Evolutionary conservation across 2,329 filamentous ascomycete species (phyloP), one percentile per base, ranked within the genome.

Genomic region (Stagonosporopsis rhizophila): DNA sequence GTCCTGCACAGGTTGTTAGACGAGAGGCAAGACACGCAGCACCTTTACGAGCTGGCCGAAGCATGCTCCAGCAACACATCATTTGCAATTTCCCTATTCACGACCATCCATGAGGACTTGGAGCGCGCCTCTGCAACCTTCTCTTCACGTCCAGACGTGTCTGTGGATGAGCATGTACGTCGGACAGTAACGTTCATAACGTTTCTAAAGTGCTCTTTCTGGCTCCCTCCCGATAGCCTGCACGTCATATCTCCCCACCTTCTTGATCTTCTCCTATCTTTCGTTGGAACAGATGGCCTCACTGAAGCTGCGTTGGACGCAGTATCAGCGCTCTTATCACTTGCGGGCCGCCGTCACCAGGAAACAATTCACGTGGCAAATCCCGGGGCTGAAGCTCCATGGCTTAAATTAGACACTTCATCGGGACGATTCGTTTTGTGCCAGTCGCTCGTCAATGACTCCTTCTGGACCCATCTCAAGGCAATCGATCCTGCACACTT

Each of bases 161-260:
- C 54, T 32, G 30, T 44, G 28, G 56, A 61, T 37, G 41, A 63
- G 38, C 42, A 45, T 9, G 19, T 58, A 30, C 52, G 42, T 38
- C 56, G 37, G 20, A 54, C 55, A n/a, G 42, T 48, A 25, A 56
- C 61, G 0, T 70, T 68, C 50, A 47, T 74, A 11, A 58, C 48
- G 6, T 72, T 75, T 32, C 52, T 75, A 22, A 71, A 70, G 50
- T 66, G 64, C 54, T 74, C 68, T 3, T 74, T 66, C 48, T 74
- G 70, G 71, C 60, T 72, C 6, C 64, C 71, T 2, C 32, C 47
- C 2, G 47, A 56, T 8, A 51, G 52, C 23, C 42, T 56, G 14
- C 69, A 73, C 35, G 62, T 66, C 28, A 52, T 73, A 12, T 58
- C 56, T 15, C 56, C 59, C 2, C 44, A 51, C n/a, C 49, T 61